Evolutionary conservation across 495 filamentous ascomycete species (phyloP).

Genomic region (Xanthoparmelia taractica): DNA sequence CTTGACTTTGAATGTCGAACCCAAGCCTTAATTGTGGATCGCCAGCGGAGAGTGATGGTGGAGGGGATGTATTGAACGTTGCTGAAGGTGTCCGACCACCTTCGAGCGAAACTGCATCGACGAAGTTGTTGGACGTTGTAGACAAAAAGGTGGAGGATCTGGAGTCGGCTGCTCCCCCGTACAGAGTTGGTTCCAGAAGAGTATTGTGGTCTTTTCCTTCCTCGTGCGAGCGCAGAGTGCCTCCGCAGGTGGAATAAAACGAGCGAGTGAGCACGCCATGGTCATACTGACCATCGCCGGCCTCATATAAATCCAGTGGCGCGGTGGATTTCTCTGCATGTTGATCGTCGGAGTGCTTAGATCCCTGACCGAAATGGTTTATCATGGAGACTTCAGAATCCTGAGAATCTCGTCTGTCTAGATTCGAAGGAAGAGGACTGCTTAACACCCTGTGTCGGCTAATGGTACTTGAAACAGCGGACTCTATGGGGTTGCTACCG

Average conservation of each 20-base stretch:
- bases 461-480: constrained; percentile 27
- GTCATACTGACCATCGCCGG: constrained; percentile 10
- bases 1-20: not conserved
- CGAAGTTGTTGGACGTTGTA: not conserved
- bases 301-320: not conserved
- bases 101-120: not conserved
- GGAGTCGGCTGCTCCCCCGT: not conserved
- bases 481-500: constrained; percentile 10
- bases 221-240: not conserved
- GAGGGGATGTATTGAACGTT: constrained; percentile 1
- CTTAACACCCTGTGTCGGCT: not conserved
- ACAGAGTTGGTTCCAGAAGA: not conserved
- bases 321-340: not conserved
- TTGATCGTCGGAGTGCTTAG: not conserved
- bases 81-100: not conserved
- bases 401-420: not conserved
- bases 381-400: not conserved
- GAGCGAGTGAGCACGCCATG: constrained; percentile 3
- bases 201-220: not conserved
- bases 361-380: not conserved
- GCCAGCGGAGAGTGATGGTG: not conserved
- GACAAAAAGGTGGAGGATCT: not conserved
- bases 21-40: not conserved
- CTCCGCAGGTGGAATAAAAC: constrained; percentile 7
- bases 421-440: not conserved